Percentiles rank a stretch among this genome's conserved stretches.
These are phyloP conservation scores for Cryptosporidium meleagridis DNA, from an alignment of 169 alveolate genomes.

Conservation along the genomic window DNA sequence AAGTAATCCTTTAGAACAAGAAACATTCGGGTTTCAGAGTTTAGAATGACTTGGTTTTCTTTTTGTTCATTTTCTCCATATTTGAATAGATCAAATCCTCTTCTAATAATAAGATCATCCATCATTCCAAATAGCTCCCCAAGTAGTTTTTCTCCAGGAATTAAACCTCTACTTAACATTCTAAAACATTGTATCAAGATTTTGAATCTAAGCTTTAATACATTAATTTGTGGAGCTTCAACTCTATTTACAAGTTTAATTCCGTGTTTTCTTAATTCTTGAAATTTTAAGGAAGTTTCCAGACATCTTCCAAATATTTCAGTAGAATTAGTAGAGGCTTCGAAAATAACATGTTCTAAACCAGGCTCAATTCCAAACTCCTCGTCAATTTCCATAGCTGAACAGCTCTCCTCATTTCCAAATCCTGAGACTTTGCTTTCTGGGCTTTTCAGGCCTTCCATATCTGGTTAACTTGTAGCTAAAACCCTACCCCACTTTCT, in stretches of 20 bases:
- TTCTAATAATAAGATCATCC: conserved; percentile 57
- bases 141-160: conserved; percentile 38
- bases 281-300: conserved; percentile 14
- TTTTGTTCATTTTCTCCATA: background rate
- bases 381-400: background rate
- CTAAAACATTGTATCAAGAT: conserved; percentile 38
- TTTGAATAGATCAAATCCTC: conserved; percentile 9
- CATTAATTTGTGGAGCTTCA: background rate
- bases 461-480: background rate
- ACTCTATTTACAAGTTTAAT: background rate
- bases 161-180: conserved; percentile 29
- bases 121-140: conserved; percentile 30
- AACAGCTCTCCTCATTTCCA: background rate
- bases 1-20: conserved; percentile 13
- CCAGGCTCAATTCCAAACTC: background rate
- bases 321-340: conserved; percentile 5
- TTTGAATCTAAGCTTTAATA: conserved; percentile 32
- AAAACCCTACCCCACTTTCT: background rate
- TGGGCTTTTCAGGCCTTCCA: background rate
- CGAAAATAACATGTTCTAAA: background rate
- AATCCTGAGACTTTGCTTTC: background rate
- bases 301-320: conserved; percentile 40
- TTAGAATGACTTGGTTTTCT: too few relatives aligned
- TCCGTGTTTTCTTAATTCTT: conserved; percentile 1
- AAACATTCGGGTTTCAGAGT: background rate